Conservation (phyloP, 2,329 filamentous ascomycete genomes). For the Alternaria triticimaculans region DNA sequence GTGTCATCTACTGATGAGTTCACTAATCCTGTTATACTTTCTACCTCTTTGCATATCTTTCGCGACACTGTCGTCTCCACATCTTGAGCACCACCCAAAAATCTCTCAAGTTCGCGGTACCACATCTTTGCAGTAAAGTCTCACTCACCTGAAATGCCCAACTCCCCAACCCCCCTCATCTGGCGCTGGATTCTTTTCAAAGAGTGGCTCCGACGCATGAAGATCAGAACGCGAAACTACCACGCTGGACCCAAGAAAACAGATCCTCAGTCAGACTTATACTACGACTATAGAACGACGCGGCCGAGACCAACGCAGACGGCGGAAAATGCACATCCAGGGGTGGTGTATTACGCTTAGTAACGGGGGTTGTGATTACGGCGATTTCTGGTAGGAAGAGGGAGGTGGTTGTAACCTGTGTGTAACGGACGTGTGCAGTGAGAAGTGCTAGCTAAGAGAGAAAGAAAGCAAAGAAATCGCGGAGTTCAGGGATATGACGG, state of each 20-base stretch:
- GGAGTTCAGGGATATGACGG: neutral
- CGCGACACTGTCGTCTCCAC: too few relatives aligned
- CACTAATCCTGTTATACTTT: neutral
- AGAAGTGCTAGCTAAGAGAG: too few relatives aligned
- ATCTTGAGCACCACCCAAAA: neutral
- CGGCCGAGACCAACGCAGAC: neutral
- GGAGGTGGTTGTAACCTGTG: neutral
- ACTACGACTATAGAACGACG: constrained; percentile 5
- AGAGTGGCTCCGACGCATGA: constrained; percentile 1
- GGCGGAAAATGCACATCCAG: constrained; percentile 1
- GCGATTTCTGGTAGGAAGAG: neutral
- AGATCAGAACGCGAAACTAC: neutral
- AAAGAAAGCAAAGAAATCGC: neutral
- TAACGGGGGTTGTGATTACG: neutral
- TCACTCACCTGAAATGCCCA: neutral
- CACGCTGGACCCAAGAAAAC: neutral
- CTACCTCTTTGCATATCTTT: neutral
- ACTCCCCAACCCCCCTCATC: neutral
- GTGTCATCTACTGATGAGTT: neutral
- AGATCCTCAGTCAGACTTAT: constrained; percentile 2
- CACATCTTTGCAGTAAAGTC: neutral
- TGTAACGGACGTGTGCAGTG: neutral
- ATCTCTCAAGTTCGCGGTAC: neutral
- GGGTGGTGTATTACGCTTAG: neutral
- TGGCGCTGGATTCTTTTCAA: neutral